These are phyloP conservation scores for Akanthomyces muscarius DNA, from an alignment of 2,329 filamentous ascomycete genomes.

Conservation along the genomic window DNA sequence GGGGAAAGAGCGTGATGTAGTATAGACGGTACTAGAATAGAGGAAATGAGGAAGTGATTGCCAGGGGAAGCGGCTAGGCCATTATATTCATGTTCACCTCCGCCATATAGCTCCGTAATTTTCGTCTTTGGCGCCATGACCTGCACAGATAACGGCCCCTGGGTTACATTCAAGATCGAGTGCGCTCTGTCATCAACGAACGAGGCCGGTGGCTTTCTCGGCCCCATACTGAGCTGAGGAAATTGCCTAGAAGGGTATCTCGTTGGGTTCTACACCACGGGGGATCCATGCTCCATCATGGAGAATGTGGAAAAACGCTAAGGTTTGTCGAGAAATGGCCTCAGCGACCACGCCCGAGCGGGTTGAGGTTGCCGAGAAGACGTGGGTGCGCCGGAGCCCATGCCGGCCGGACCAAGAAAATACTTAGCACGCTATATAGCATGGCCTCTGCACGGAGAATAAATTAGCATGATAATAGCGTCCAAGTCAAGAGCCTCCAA, in stretches of 20 bases:
- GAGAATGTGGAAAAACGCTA: background rate
- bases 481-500: background rate
- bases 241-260: background rate
- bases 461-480: background rate
- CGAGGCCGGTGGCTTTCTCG: background rate
- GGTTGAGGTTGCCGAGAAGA: background rate
- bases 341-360: background rate
- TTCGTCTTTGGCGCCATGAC: background rate
- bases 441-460: background rate
- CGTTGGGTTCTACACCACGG: background rate
- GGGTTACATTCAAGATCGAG: background rate
- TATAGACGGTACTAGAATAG: background rate
- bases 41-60: background rate
- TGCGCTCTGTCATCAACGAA: background rate
- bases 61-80: background rate
- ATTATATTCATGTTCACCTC: constrained; percentile 1
- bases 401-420: background rate
- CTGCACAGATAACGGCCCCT: background rate
- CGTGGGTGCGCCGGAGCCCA: background rate
- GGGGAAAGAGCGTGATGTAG: background rate
- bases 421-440: background rate
- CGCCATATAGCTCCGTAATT: background rate
- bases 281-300: background rate
- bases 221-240: background rate
- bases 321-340: background rate